phyloP scores from a whole-genome alignment of 164 flowering plant genomes.

The Hamamelis virginiana region DNA sequence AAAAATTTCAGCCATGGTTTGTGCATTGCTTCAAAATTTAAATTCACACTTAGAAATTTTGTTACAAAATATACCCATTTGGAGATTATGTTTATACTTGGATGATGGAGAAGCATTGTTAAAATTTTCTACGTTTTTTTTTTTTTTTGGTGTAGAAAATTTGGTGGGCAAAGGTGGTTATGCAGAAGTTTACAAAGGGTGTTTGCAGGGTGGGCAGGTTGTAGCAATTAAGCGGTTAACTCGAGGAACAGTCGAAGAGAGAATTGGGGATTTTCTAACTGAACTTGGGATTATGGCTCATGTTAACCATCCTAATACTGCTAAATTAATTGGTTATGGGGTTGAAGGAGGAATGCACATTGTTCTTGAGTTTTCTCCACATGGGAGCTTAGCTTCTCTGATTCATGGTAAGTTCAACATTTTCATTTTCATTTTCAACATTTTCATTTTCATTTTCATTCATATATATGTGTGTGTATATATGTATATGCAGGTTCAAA shows the following conservation, averaged over 20 bases:
- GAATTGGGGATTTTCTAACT: conserved; percentile 44
- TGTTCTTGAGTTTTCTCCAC: conserved; percentile 57
- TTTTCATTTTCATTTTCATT: neutral
- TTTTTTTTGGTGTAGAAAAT: conserved; percentile 35
- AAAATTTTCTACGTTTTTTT: neutral
- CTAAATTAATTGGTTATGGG: conserved; percentile 65
- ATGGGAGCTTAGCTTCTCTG: conserved; percentile 68
- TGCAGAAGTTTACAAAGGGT: conserved; percentile 70
- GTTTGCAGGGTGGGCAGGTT: conserved; percentile 38
- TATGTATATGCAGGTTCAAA: conserved; percentile 33
- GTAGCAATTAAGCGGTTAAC: conserved; percentile 61
- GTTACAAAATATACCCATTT: no score
- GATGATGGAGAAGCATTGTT: no score
- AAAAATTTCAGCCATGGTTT: conserved; percentile 68
- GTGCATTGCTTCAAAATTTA: conserved; percentile 5
- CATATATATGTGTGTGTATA: no score
- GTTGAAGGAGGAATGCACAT: conserved; percentile 68
- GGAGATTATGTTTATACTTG: no score
- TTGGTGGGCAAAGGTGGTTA: conserved; percentile 75
- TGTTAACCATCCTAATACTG: conserved; percentile 62
- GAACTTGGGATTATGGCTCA: conserved; percentile 78
- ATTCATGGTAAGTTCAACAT: conserved; percentile 46
- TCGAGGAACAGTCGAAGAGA: conserved; percentile 49
- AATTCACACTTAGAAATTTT: no score
- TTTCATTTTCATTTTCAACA: neutral